These are phyloP conservation scores for Blastobotrys malaysiensis DNA, from an alignment of 1,139 yeast species.

Conservation along the genomic window DNA sequence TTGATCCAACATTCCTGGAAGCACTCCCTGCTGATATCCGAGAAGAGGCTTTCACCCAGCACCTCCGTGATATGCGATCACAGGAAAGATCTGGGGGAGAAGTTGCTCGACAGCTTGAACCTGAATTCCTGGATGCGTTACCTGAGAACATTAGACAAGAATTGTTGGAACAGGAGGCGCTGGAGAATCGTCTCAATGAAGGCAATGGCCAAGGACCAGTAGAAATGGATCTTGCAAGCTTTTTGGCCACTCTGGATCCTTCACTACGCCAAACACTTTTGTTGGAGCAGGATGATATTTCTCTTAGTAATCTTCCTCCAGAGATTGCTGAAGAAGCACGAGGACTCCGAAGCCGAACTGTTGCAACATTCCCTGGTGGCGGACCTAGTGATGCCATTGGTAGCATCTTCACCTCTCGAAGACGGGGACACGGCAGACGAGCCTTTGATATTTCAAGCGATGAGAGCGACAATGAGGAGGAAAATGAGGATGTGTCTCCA, in stretches of 20 bases:
- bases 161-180: conserved; percentile 58
- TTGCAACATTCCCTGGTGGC: conserved; percentile 17
- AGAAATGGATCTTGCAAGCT: conserved; percentile 30
- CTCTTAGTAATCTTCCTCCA: conserved; percentile 30
- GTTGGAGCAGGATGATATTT: conserved; percentile 33
- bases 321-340: conserved; percentile 33
- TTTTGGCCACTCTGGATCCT: conserved; percentile 35
- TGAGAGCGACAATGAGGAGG: conserved; percentile 7
- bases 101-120: conserved; percentile 59
- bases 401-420: not conserved
- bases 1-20: conserved; percentile 84
- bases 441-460: not conserved
- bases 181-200: conserved; percentile 8
- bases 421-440: not conserved
- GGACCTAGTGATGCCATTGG: conserved; percentile 1
- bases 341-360: conserved; percentile 24
- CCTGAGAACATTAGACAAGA: conserved; percentile 74
- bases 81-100: conserved; percentile 24
- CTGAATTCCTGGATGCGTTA: conserved; percentile 74
- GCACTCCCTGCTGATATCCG: conserved; percentile 92
- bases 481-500: conserved; percentile 9
- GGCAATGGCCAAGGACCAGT: conserved; percentile 14
- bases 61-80: conserved; percentile 54
- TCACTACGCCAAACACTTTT: conserved; percentile 33
- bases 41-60: conserved; percentile 87